These are phyloP conservation scores for Mortierella sp. DNA, from an alignment of 371 early-diverging fungal genomes.

Conservation along the genomic window DNA sequence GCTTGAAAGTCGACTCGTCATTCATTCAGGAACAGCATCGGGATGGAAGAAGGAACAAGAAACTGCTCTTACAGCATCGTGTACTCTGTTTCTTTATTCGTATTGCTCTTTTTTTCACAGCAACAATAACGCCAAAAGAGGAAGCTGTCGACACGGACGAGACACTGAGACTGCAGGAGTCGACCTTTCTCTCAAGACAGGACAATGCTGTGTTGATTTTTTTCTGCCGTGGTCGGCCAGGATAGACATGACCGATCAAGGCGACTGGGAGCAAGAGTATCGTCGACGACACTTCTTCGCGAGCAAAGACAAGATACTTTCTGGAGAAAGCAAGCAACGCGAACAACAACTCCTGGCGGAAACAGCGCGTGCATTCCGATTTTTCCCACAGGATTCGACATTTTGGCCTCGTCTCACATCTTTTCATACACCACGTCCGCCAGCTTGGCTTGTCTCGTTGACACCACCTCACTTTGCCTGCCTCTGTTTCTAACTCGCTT, in stretches of 20 bases:
- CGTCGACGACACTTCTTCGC: neutral
- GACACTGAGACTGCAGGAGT: neutral
- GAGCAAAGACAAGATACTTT: neutral
- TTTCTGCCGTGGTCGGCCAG: neutral
- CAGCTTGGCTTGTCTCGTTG: neutral
- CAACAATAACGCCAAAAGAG: neutral
- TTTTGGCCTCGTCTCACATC: constrained; percentile 8
- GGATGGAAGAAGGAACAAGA: neutral
- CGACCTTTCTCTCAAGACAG: neutral
- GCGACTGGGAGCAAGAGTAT: neutral
- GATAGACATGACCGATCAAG: neutral
- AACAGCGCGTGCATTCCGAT: constrained; percentile 7
- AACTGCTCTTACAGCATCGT: no score
- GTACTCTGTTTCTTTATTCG: neutral
- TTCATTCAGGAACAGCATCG: neutral
- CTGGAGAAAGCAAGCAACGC: neutral
- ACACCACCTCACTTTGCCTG: neutral
- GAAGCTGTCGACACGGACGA: neutral
- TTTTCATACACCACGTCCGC: neutral
- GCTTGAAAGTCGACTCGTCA: neutral
- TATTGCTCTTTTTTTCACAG: neutral
- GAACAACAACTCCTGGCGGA: neutral
- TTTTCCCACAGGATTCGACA: constrained; percentile 13
- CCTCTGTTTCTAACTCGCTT: neutral
- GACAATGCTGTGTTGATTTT: neutral